A percentile compares a stretch with the other conserved stretches of the same genome.
Conservation (phyloP, 2,329 filamentous ascomycete species). For the Pseudogymnoascus sp. region DNA sequence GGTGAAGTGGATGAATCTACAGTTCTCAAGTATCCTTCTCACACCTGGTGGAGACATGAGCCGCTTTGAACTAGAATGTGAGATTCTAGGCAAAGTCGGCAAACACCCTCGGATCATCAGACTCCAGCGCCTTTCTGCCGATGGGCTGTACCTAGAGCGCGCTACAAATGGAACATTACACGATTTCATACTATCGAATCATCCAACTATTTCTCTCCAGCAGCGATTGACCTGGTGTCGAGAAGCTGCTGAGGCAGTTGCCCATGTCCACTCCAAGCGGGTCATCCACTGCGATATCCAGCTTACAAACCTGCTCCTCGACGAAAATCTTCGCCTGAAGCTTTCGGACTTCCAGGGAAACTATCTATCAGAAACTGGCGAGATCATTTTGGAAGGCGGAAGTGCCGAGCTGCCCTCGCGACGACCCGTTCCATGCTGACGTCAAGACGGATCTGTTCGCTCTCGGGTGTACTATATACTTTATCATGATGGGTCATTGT, state of each 20-base stretch:
- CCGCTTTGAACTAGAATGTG: constrained; percentile 14
- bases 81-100: constrained; percentile 15
- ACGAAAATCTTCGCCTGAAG: constrained; percentile 11
- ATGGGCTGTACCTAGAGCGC: constrained; percentile 13
- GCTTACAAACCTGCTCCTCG: constrained; percentile 14
- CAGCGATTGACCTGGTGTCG: constrained; percentile 6
- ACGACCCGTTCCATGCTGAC: constrained; percentile 11
- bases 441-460: constrained; percentile 18
- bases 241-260: constrained; percentile 12
- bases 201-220: background rate
- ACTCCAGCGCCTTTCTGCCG: constrained; percentile 7
- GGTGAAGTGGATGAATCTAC: constrained; percentile 19
- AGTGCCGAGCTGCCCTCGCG: constrained; percentile 15
- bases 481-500: constrained; percentile 16
- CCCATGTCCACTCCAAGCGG: constrained; percentile 10
- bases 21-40: constrained; percentile 20
- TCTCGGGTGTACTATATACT: constrained; percentile 19
- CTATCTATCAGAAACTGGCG: constrained; percentile 12
- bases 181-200: background rate
- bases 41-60: constrained; percentile 13
- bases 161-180: constrained; percentile 11
- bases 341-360: constrained; percentile 15
- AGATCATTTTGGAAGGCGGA: constrained; percentile 13
- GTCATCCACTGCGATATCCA: constrained; percentile 14
- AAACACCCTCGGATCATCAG: constrained; percentile 12